A percentile compares a stretch with the other conserved stretches of the same genome.
Evolutionary conservation across 2,329 filamentous ascomycete genomes (phyloP).

Genomic region (Polychaeton citri): DNA sequence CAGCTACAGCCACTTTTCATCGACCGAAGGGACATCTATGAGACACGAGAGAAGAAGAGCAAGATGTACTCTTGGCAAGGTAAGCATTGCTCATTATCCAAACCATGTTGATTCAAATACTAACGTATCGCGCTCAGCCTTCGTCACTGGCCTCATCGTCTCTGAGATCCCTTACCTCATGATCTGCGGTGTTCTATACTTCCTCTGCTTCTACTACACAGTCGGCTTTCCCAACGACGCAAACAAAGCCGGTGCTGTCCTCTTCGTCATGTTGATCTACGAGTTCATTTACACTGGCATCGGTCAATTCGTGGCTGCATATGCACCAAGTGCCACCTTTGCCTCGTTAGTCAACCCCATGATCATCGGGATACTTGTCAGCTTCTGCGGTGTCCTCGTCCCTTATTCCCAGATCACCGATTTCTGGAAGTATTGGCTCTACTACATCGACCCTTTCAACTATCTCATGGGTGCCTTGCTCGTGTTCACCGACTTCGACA

Average conservation of each 20-base stretch:
- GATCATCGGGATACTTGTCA: constrained; percentile 56
- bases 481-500: constrained; percentile 64
- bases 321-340: constrained; percentile 44
- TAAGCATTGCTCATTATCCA: constrained; percentile 46
- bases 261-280: constrained; percentile 58
- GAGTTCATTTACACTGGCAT: constrained; percentile 58
- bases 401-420: constrained; percentile 62
- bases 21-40: constrained; percentile 45
- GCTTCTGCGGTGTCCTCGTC: constrained; percentile 74
- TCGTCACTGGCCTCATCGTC: constrained; percentile 46
- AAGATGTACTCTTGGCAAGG: constrained; percentile 63
- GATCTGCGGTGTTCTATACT: constrained; percentile 53
- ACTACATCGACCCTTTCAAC: constrained; percentile 68
- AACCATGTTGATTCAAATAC: constrained; percentile 27
- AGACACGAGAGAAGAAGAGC: constrained; percentile 46
- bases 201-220: constrained; percentile 44
- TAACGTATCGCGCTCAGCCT: constrained; percentile 19
- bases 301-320: constrained; percentile 46
- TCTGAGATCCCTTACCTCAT: constrained; percentile 47
- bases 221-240: constrained; percentile 25
- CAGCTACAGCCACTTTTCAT: constrained; percentile 48
- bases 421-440: constrained; percentile 71
- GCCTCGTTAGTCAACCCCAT: constrained; percentile 57
- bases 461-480: constrained; percentile 62
- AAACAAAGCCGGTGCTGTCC: constrained; percentile 44